Base-by-base conservation (phyloP, 2,329 filamentous ascomycete species). In the Stenocarpella maydis region DNA sequence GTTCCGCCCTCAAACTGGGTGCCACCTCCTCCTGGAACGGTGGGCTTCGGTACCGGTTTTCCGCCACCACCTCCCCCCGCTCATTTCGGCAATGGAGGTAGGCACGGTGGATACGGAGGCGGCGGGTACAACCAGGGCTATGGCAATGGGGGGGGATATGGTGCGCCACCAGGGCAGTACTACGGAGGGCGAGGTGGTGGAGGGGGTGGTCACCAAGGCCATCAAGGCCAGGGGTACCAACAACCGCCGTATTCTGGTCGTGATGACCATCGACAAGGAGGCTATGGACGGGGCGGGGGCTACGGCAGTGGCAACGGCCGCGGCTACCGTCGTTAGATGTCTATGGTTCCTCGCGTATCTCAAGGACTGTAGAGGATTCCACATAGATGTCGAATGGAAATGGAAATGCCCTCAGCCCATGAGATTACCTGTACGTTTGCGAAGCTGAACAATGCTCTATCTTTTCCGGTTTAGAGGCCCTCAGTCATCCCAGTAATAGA, bases 11-110 rank as follows among this genome's bases (percentile, higher is more conserved):
- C 77, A 28, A 74, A 75, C 3, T 84, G 81, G 80, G 76, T 79
- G 21, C 83, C 83, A 12, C 83, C 84, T 8, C 81, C 83, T 17
- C 84, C 83, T 43, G 83, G 83, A 7, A 76, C 78, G 54, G 77
- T 79, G 19, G 80, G 80, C 1, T 86, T 85, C 72, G 82, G 80
- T 4, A 75, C 77, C 28, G 81, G 81, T 19, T 74, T 79, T 19
- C 83, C 82, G 15, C 85, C 84, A 4, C 84, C 84, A 26, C 83
- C 83, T n/a, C 82, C 83, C 3, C 77, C 78, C 8, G 78, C 76
- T n/a, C 73, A 77, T 45, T 66, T 65, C 15, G 72, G 72, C 10
- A 67, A 67, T 49, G 60, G 69, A 69, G 69, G 67, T 60, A 67
- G 67, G 15, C 69, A 68, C 41, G 69, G 69, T 39, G 69, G 65